Base-by-base conservation (phyloP, 2,329 filamentous ascomycete species). In the Penicillium sumatraense region DNA sequence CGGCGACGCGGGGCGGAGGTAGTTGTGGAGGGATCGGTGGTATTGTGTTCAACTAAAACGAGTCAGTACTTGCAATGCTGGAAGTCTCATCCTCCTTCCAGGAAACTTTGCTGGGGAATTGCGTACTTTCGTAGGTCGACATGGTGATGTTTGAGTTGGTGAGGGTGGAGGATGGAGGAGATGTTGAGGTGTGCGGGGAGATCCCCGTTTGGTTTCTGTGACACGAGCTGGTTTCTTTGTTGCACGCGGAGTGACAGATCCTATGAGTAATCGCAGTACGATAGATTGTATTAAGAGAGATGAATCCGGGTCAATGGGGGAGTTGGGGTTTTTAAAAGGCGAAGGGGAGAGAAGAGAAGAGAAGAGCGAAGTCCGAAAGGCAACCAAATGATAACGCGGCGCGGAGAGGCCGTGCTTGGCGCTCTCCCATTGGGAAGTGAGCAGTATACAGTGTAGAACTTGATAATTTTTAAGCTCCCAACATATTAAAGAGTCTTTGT, bases 51-150 rank as follows among this genome's bases (percentile, higher is more conserved):
- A 60, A 75, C 76, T 79, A 50, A n/a, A 49, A 9, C 33, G 11
- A 16, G 46, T 63, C 49, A 57, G 53, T n/a, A n/a, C 24, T 52
- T 42, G 8, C 3, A 13, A 21, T 3, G 46, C 33, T 16, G n/a
- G 38, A 13, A 14, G 23, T 21, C n/a, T n/a, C n/a, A n/a, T n/a
- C n/a, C n/a, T 36, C 33, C 10, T 31, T 20, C 16, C n/a, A 18
- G n/a, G 27, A 20, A n/a, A 41, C 31, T 14, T 16, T 35, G 20
- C 16, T 31, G 13, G 13, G 24, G 4, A 33, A 13, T 14, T 31
- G n/a, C 49, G 23, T 68, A 74, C 74, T 71, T 69, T 76, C 74
- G 67, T 77, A 77, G 57, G 72, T 72, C 54, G 74, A 75, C 74
- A 77, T 77, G 35, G 53, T 70, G 62, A 42, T 48, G 46, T 20